phyloP scores from a whole-genome alignment of 2,329 filamentous ascomycete genomes.

The Aspergillus pseudotamarii region DNA sequence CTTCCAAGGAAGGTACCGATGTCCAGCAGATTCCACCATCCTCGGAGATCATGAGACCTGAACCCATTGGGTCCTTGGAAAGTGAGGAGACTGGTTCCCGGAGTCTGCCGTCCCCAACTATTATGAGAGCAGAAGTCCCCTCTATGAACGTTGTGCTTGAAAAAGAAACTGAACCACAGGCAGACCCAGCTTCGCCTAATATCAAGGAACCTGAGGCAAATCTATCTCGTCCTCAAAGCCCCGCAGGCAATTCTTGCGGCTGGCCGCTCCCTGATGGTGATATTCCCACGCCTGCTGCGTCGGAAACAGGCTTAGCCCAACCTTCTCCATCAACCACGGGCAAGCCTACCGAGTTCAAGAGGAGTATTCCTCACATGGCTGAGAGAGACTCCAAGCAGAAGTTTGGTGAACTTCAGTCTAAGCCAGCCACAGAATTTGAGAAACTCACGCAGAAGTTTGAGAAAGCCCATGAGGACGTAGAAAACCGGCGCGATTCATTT shows the following conservation, averaged over 20 bases:
- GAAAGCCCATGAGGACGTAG: slow-evolving; percentile 17
- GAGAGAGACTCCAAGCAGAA: slow-evolving; percentile 14
- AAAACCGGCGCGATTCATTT: slow-evolving; percentile 22
- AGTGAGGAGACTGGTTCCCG: not conserved
- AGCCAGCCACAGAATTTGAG: slow-evolving; percentile 12
- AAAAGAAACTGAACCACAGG: not conserved
- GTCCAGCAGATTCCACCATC: not conserved
- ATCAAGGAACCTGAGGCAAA: not conserved
- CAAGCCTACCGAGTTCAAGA: slow-evolving; percentile 17
- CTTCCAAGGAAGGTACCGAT: not conserved
- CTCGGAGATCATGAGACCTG: not conserved
- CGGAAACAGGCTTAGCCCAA: slow-evolving; percentile 11
- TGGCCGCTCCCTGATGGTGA: slow-evolving; percentile 25
- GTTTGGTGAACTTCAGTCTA: not conserved
- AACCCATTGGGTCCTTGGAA: not conserved
- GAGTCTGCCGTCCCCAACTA: not conserved
- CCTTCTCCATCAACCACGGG: slow-evolving; percentile 16
- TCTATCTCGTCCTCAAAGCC: slow-evolving; percentile 6
- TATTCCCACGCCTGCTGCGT: slow-evolving; percentile 2
- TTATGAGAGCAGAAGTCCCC: slow-evolving; percentile 7
- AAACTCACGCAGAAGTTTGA: slow-evolving; percentile 13
- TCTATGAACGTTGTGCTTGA: not conserved
- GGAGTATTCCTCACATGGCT: slow-evolving; percentile 15
- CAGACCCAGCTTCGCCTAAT: not conserved
- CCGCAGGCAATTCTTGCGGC: slow-evolving; percentile 12